Percentiles rank a stretch among this genome's conserved stretches.
phyloP scores from a whole-genome alignment of 2,329 filamentous ascomycete species.

The Pseudodiploospora longispora region DNA sequence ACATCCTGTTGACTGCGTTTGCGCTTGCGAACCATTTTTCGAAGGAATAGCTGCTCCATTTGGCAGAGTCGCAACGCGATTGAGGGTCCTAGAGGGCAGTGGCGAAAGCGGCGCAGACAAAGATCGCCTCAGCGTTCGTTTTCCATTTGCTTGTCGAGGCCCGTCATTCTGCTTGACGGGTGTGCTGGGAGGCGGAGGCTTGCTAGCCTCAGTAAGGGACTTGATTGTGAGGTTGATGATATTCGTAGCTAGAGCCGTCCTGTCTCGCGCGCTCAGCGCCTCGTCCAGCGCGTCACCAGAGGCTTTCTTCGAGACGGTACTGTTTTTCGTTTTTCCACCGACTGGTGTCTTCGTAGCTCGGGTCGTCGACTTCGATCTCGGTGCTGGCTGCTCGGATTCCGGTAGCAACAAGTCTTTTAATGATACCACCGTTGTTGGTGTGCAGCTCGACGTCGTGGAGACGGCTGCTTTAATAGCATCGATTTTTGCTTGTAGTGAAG shows the following conservation, averaged over 20 bases:
- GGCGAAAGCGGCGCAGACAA: constrained; percentile 52
- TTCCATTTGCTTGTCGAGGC: constrained; percentile 24
- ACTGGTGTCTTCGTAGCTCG: constrained; percentile 19
- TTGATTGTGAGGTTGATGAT: constrained; percentile 65
- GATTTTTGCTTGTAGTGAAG: constrained; percentile 34
- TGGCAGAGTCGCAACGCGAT: constrained; percentile 50
- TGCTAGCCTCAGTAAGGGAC: constrained; percentile 58
- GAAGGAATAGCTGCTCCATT: constrained; percentile 25
- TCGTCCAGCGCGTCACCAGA: constrained; percentile 13
- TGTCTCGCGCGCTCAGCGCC: constrained; percentile 38
- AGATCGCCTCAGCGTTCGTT: constrained; percentile 43
- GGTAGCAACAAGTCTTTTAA: constrained; percentile 38
- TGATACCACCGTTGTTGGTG: constrained; percentile 37
- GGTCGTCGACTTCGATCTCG: constrained; percentile 18
- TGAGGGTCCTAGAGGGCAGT: constrained; percentile 52
- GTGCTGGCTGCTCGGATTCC: constrained; percentile 21
- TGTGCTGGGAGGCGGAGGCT: constrained; percentile 29
- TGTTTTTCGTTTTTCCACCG: constrained; percentile 17
- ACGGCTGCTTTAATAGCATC: constrained; percentile 48
- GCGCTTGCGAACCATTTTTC: constrained; percentile 17
- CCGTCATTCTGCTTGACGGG: constrained; percentile 27
- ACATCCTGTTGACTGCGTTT: constrained; percentile 33
- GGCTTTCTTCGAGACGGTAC: constrained; percentile 11
- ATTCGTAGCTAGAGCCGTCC: constrained; percentile 61
- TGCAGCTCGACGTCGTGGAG: constrained; percentile 45